Conservation (phyloP, 2,329 filamentous ascomycete genomes). For the Aspergillus sergii region DNA sequence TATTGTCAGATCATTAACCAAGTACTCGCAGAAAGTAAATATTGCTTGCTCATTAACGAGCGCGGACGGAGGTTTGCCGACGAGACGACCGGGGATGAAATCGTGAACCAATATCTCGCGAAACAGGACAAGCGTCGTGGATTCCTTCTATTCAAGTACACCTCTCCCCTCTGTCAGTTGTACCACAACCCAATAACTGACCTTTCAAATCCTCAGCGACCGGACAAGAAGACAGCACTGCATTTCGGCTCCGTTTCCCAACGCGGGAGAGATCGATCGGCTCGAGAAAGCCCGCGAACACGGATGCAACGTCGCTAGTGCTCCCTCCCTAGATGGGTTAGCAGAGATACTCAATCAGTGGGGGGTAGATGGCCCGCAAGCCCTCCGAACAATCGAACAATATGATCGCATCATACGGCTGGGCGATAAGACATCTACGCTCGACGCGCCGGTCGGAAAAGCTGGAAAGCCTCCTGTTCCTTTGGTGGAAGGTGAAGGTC, state of each 20-base stretch:
- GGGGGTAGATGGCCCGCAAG: slow-evolving; percentile 24
- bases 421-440: slow-evolving; percentile 7
- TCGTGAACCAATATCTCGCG: slow-evolving; percentile 31
- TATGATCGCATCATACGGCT: slow-evolving; percentile 22
- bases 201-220: slow-evolving; percentile 18
- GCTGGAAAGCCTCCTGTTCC: slow-evolving; percentile 16
- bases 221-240: slow-evolving; percentile 26
- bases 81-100: slow-evolving; percentile 30
- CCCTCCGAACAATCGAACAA: slow-evolving; percentile 23
- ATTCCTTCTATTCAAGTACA: slow-evolving; percentile 29
- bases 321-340: slow-evolving; percentile 20
- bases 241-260: slow-evolving; percentile 25
- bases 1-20: neutral
- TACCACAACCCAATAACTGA: neutral
- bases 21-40: slow-evolving; percentile 24
- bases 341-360: slow-evolving; percentile 19
- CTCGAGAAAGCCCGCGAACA: slow-evolving; percentile 28
- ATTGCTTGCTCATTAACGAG: slow-evolving; percentile 28
- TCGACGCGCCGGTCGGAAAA: slow-evolving; percentile 22
- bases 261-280: slow-evolving; percentile 30
- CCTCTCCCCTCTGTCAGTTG: neutral
- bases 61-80: slow-evolving; percentile 26
- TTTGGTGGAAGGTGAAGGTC: slow-evolving; percentile 27
- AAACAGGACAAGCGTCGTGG: slow-evolving; percentile 30
- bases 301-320: slow-evolving; percentile 28